A percentile compares a stretch with the other conserved stretches of the same genome.
Evolutionary conservation across 2,329 filamentous ascomycete genomes (phyloP).

Genomic region (Zarea fungicola): DNA sequence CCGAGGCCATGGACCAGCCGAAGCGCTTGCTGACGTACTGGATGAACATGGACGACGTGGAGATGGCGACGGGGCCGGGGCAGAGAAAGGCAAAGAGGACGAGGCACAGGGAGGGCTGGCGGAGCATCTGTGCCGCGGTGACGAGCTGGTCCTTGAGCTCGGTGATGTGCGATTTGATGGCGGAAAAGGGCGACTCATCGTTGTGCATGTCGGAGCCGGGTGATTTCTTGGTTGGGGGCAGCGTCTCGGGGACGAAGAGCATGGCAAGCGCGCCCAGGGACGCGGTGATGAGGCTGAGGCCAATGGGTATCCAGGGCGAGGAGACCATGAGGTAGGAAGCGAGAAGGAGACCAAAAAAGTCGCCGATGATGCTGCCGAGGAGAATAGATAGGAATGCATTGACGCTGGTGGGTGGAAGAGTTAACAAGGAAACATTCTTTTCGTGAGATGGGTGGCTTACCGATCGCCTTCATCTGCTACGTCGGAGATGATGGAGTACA

Average conservation of each 20-base stretch:
- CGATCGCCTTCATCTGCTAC: slow-evolving; percentile 10
- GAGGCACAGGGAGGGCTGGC: slow-evolving; percentile 4
- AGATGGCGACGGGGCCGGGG: slow-evolving; percentile 15
- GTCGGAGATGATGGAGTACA: slow-evolving; percentile 20
- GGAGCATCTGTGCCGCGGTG: slow-evolving; percentile 8
- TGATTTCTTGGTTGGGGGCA: background rate
- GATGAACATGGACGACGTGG: slow-evolving; percentile 17
- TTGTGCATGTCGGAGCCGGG: background rate
- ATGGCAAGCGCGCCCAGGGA: background rate
- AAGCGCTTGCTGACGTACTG: slow-evolving; percentile 25
- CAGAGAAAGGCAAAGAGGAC: slow-evolving; percentile 16
- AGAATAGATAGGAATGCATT: slow-evolving; percentile 11
- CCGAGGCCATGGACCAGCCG: slow-evolving; percentile 19
- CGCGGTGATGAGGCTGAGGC: slow-evolving; percentile 8
- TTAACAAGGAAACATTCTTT: background rate
- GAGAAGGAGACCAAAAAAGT: slow-evolving; percentile 9
- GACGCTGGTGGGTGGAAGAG: background rate
- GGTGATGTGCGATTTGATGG: background rate
- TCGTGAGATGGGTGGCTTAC: background rate
- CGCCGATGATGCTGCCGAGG: slow-evolving; percentile 10
- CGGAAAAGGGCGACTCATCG: background rate
- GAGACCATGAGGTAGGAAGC: slow-evolving; percentile 13
- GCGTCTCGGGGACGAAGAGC: slow-evolving; percentile 14
- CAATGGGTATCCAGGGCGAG: slow-evolving; percentile 12
- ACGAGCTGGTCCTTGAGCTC: slow-evolving; percentile 2